Percentiles rank a stretch among this genome's conserved stretches.
phyloP scores from a whole-genome alignment of 805 yeast species.

The Lachancea lanzarotensis region DNA sequence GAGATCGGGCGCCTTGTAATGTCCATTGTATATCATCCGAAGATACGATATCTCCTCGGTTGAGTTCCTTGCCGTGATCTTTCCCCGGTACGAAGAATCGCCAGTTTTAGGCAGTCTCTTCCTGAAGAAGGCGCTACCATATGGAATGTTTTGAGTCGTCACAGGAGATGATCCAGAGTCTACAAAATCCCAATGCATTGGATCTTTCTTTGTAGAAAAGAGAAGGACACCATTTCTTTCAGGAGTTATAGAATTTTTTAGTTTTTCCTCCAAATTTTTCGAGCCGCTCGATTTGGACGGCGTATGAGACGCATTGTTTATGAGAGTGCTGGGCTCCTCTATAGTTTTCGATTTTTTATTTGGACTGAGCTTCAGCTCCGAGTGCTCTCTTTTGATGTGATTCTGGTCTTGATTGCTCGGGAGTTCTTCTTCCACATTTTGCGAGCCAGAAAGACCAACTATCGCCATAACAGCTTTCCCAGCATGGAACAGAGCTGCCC shows the following conservation, averaged over 20 bases:
- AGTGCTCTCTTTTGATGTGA: background rate
- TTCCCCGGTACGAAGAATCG: constrained; percentile 5
- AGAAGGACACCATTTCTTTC: constrained; percentile 1
- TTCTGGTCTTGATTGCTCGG: background rate
- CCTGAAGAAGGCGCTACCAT: constrained; percentile 35
- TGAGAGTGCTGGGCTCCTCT: constrained; percentile 3
- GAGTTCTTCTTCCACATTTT: background rate
- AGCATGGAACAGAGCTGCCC: constrained; percentile 4
- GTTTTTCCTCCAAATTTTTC: constrained; percentile 4
- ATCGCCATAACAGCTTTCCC: constrained; percentile 1
- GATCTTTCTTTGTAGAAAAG: constrained; percentile 22
- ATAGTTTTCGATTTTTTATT: background rate
- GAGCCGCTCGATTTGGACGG: background rate
- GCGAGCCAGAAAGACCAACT: background rate
- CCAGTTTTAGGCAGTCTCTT: constrained; percentile 12
- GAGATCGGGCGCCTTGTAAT: constrained; percentile 31
- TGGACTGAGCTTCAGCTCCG: background rate
- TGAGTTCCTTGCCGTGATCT: constrained; percentile 14
- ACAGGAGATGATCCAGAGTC: background rate
- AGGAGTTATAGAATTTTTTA: constrained; percentile 8
- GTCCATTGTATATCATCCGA: constrained; percentile 32
- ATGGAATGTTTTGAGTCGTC: constrained; percentile 16
- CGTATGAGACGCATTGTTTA: background rate
- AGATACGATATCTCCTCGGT: constrained; percentile 28
- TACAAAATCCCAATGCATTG: constrained; percentile 27